Base-by-base conservation (phyloP, 2,329 filamentous ascomycete genomes). In the Uncinocarpus reesii region DNA sequence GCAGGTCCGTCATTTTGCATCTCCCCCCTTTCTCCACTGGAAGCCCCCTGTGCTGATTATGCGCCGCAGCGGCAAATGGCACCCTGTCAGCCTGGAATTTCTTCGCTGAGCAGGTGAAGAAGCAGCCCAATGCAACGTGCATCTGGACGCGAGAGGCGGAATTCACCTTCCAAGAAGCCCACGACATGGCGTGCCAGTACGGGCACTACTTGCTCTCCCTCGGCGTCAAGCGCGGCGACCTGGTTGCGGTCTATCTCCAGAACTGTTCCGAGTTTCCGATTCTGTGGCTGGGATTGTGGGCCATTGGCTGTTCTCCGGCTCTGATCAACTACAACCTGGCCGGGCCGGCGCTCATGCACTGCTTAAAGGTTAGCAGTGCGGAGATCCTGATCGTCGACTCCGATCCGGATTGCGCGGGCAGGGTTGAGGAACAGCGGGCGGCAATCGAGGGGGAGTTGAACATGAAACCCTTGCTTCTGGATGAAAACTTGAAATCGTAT, bases 311-410 rank as follows among this genome's bases (percentile, higher is more conserved):
- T 11, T 80, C 79, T 0, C 83, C 83, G 0, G 81, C 83, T 0
- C 74, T 83, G 63, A 81, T 86, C 60, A 86, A 86, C 60, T 78
- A 81, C 60, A 81, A 86, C 58, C 67, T 86, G 6, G 70, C 74
- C 6, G 78, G 76, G 0, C 74, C 80, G 53, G 76, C 80, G 1
- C 62, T 86, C 53, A 57, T 84, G 38, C 81, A 86, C 62, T 85
- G 80, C 47, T 60, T 86, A 29, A 72, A 70, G 51, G 71, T 83
- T 45, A 77, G 75, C 42, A 71, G 71, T 3, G 71, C 78, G 2
- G 72, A 66, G 35, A 51, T 83, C 31, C 58, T 84, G 2, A 59
- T 84, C 1, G 75, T 81, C 7, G 81, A 83, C 49, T 71, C 75
- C 1, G 71, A 78, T 20, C 60, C 64, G 0, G 74, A 68, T 2